A percentile compares a stretch with the other conserved stretches of the same genome.
phyloP scores from a whole-genome alignment of 2,329 filamentous ascomycete species.

The Aspergillus eucalypticola region DNA sequence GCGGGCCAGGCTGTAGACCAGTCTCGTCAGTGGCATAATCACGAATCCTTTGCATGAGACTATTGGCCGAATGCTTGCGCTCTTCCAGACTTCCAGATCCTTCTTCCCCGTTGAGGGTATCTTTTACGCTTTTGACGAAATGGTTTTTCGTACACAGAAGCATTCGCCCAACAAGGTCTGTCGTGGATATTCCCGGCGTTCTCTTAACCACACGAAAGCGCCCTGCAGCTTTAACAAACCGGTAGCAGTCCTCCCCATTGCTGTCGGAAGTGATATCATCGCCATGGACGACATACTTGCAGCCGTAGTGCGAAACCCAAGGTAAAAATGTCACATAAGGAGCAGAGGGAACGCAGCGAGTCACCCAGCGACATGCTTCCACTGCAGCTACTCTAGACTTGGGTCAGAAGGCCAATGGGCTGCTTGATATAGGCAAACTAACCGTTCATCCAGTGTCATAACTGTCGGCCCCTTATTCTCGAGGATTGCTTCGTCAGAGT shows the following conservation, averaged over 20 bases:
- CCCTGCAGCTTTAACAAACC: conserved; percentile 90
- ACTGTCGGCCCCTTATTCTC: conserved; percentile 98
- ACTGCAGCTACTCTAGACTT: conserved; percentile 73
- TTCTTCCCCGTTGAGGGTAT: conserved; percentile 68
- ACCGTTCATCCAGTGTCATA: conserved; percentile 89
- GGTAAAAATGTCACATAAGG: conserved; percentile 92
- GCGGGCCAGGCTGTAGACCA: conserved; percentile 73
- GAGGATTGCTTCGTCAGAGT: conserved; percentile 92
- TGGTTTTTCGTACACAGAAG: conserved; percentile 91
- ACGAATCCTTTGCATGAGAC: conserved; percentile 74
- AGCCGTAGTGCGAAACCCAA: conserved; percentile 95
- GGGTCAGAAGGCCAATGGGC: conserved; percentile 8
- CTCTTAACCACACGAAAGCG: conserved; percentile 96
- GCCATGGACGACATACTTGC: conserved; percentile 92
- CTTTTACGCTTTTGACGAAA: conserved; percentile 80
- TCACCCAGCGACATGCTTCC: conserved; percentile 93
- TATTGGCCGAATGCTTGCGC: conserved; percentile 61
- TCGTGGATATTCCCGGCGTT: conserved; percentile 94
- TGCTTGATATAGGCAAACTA: conserved; percentile 22
- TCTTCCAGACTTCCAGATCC: conserved; percentile 70
- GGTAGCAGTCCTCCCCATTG: conserved; percentile 92
- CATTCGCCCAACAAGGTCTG: conserved; percentile 97
- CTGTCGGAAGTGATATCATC: conserved; percentile 97
- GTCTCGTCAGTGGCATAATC: conserved; percentile 88
- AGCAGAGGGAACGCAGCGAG: conserved; percentile 76